Conservation (phyloP, 805 yeast species). For the Metschnikowia matae region DNA sequence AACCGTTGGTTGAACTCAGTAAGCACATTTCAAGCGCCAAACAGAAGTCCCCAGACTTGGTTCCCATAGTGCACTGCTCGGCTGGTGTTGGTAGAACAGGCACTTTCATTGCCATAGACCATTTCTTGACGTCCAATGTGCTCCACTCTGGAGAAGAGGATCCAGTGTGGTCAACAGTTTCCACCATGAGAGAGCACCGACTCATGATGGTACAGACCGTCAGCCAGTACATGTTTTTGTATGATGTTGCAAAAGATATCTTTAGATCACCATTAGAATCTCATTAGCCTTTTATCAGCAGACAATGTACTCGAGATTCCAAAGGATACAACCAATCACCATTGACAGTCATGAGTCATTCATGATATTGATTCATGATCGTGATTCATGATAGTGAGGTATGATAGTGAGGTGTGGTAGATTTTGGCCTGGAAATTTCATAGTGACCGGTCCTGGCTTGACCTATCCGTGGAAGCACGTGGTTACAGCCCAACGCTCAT, state of each 20-base stretch:
- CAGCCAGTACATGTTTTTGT: conserved; percentile 34
- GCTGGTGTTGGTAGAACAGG: conserved; percentile 99
- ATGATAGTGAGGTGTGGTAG: no score
- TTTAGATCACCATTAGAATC: neutral
- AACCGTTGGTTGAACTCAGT: conserved; percentile 15
- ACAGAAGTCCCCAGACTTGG: conserved; percentile 7
- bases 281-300: no score
- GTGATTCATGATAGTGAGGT: no score
- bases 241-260: conserved; percentile 20
- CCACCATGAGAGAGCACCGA: conserved; percentile 27
- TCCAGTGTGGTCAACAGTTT: conserved; percentile 27
- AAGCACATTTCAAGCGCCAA: conserved; percentile 5
- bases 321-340: no score
- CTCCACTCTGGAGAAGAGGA: conserved; percentile 15
- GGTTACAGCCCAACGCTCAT: neutral
- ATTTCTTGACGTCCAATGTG: conserved; percentile 17
- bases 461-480: no score
- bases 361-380: no score
- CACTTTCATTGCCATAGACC: conserved; percentile 45
- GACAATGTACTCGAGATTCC: no score
- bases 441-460: no score
- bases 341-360: no score
- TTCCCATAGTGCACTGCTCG: conserved; percentile 67
- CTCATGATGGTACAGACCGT: conserved; percentile 45
- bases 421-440: no score